phyloP scores from a whole-genome alignment of 2,329 filamentous ascomycete genomes.

The Aspergillus ustus region DNA sequence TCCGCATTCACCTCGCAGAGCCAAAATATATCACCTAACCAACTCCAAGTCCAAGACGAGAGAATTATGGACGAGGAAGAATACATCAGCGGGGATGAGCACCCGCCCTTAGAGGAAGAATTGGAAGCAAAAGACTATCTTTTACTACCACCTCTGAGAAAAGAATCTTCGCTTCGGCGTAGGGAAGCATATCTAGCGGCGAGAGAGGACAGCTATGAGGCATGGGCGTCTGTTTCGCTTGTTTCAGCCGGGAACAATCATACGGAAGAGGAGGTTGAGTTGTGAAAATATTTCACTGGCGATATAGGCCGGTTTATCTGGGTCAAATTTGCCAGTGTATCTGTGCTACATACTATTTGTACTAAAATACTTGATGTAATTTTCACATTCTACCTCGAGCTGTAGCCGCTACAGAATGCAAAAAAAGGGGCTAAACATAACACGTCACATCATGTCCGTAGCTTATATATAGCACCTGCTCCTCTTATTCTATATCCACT shows the following conservation, averaged over 20 bases:
- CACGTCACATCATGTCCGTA: neutral
- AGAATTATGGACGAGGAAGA: neutral
- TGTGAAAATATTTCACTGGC: conserved; percentile 32
- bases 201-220: conserved; percentile 47
- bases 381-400: neutral
- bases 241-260: conserved; percentile 51
- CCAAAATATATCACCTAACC: neutral
- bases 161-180: conserved; percentile 30
- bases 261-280: conserved; percentile 46
- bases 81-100: neutral
- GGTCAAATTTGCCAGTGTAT: neutral
- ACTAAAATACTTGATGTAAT: neutral
- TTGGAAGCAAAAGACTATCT: neutral
- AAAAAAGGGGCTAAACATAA: neutral
- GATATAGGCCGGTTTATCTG: neutral
- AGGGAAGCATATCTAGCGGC: conserved; percentile 47
- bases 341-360: neutral
- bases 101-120: neutral
- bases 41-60: neutral
- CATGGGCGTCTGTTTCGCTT: conserved; percentile 47
- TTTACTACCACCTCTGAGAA: neutral
- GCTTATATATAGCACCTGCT: neutral
- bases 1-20: conserved; percentile 34
- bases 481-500: too few relatives aligned
- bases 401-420: neutral